Evolutionary conservation across 176 grass and related monocot genomes (phyloP).

Genomic region (Avena eriantha): DNA sequence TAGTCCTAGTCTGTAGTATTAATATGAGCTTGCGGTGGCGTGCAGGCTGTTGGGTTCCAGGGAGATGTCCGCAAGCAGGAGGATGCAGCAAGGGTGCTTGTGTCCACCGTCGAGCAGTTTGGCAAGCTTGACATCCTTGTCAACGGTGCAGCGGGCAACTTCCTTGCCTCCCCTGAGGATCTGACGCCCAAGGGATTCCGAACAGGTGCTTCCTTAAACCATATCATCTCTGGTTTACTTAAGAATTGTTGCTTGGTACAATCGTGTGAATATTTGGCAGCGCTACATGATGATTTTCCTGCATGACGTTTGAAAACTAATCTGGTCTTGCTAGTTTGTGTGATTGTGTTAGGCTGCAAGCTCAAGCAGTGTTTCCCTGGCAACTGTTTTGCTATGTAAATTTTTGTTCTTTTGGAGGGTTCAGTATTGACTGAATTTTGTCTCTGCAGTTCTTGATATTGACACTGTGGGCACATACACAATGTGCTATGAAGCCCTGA

Average conservation of each 20-base stretch:
- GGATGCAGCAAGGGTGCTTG: conserved; percentile 77
- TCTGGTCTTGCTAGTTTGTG: not conserved
- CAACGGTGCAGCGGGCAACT: conserved; percentile 94
- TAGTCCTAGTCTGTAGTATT: not conserved
- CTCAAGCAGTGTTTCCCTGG: not conserved
- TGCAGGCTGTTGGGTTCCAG: conserved; percentile 84
- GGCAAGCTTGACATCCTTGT: conserved; percentile 89
- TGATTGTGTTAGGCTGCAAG: conserved; percentile 17
- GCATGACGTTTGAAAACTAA: not conserved
- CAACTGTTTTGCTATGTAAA: not conserved
- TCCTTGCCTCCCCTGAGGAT: conserved; percentile 94
- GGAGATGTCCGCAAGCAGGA: conserved; percentile 89
- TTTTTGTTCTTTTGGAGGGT: not conserved
- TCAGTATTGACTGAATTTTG: conserved; percentile 29
- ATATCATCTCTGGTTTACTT: not conserved
- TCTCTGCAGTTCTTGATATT: conserved; percentile 83
- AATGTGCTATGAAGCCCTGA: conserved; percentile 87
- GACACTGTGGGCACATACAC: conserved; percentile 92
- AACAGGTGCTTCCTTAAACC: conserved; percentile 54
- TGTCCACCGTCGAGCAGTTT: conserved; percentile 65
- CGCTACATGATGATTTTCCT: not conserved
- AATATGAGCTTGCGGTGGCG: not conserved
- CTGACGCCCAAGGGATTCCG: conserved; percentile 88
- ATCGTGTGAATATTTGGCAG: not conserved
- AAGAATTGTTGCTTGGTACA: not conserved